Conservation (phyloP, 225 moss, liverwort and hornwort genomes). For the Antitrichia curtipendula region DNA sequence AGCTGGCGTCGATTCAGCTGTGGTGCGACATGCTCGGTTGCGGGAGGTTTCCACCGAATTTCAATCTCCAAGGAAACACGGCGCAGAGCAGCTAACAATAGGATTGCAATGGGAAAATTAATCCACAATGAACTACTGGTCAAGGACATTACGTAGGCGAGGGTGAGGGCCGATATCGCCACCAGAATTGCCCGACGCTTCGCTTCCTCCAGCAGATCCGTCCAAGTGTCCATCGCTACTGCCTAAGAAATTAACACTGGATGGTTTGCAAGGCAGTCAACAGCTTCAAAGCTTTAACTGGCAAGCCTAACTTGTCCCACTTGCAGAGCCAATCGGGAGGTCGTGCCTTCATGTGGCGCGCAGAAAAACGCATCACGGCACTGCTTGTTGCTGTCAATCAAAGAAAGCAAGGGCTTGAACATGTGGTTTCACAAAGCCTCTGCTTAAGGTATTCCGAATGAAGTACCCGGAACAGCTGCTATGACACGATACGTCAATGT, state of each 20-base stretch:
- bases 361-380: slow-evolving; percentile 20
- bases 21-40: background rate
- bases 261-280: background rate
- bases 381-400: background rate
- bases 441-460: background rate
- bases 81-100: slow-evolving; percentile 56
- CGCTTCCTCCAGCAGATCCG: slow-evolving; percentile 67
- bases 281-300: background rate
- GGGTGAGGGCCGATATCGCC: slow-evolving; percentile 35
- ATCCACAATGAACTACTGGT: slow-evolving; percentile 82
- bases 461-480: background rate
- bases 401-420: background rate
- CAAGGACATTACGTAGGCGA: slow-evolving; percentile 78
- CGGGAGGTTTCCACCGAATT: slow-evolving; percentile 58
- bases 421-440: background rate
- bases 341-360: slow-evolving; percentile 15
- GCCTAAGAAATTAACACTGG: background rate
- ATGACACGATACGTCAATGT: background rate
- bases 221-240: slow-evolving; percentile 49
- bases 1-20: slow-evolving; percentile 26
- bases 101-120: slow-evolving; percentile 64
- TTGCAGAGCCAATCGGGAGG: slow-evolving; percentile 21
- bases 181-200: slow-evolving; percentile 68
- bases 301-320: background rate
- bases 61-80: slow-evolving; percentile 60